A percentile compares a stretch with the other conserved stretches of the same genome.
Evolutionary conservation across 2,329 filamentous ascomycete genomes (phyloP).

Genomic region (Fusarium ramigenum): DNA sequence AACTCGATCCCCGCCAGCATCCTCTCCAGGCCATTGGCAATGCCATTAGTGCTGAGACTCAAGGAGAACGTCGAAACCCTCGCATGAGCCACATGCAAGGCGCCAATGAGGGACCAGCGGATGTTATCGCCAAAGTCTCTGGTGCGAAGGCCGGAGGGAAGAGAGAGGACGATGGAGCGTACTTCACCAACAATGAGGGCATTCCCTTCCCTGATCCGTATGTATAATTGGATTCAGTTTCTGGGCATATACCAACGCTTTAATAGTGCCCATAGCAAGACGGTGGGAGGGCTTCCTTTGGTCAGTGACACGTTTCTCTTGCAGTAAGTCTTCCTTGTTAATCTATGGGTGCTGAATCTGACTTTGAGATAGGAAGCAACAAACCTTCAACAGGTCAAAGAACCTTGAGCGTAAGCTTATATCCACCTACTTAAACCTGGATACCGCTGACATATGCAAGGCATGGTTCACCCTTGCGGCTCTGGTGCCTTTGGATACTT

Average conservation of each 20-base stretch:
- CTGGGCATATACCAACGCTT: not conserved
- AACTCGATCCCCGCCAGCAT: conserved; percentile 3
- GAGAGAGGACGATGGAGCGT: not conserved
- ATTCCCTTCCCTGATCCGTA: not conserved
- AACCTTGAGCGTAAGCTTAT: not conserved
- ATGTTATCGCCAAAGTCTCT: conserved; percentile 6
- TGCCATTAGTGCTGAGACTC: not conserved
- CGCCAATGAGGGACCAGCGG: not conserved
- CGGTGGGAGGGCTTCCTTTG: not conserved
- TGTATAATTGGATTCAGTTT: not conserved
- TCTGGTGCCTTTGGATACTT: conserved; percentile 8
- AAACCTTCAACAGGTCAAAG: conserved; percentile 11
- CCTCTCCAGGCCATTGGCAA: not conserved
- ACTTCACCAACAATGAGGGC: conserved; percentile 8
- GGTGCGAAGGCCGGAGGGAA: not conserved
- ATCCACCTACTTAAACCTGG: too few relatives aligned
- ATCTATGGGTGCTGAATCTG: not conserved
- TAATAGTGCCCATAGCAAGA: not conserved
- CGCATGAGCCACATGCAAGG: not conserved
- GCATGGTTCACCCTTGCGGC: conserved; percentile 2
- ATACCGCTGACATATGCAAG: too few relatives aligned
- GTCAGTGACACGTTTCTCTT: not conserved
- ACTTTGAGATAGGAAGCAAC: not conserved
- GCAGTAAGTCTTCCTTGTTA: not conserved
- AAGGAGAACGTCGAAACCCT: not conserved